Evolutionary conservation across 2,329 filamentous ascomycete species (phyloP).

Genomic region (Diaporthe batatas): DNA sequence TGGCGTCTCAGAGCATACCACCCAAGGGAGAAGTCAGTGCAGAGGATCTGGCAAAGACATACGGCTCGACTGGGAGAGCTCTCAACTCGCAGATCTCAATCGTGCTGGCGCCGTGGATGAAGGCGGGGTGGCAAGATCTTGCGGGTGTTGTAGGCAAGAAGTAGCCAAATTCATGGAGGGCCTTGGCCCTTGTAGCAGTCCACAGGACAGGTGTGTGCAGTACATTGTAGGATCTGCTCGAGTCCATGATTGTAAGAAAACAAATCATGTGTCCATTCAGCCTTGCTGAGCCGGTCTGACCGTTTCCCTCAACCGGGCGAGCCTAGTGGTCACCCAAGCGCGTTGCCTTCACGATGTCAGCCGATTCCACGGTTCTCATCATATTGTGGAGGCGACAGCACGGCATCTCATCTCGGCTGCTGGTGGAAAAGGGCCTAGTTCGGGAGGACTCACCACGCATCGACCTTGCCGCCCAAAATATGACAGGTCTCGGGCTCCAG

Average conservation of each 20-base stretch:
- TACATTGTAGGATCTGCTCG: neutral
- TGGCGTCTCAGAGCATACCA: constrained; percentile 81
- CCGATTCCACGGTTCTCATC: neutral
- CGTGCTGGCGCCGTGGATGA: constrained; percentile 85
- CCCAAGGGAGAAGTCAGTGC: constrained; percentile 78
- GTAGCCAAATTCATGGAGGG: neutral
- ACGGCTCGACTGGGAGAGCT: constrained; percentile 78
- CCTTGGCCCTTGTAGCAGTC: neutral
- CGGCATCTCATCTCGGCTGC: neutral
- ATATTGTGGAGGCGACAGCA: neutral
- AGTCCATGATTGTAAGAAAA: neutral
- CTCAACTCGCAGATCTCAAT: constrained; percentile 83
- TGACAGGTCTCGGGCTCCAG: constrained; percentile 77
- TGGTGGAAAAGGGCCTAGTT: neutral
- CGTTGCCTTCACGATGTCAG: constrained; percentile 65
- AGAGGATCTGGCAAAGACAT: constrained; percentile 78
- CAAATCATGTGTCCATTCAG: neutral
- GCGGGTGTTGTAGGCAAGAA: constrained; percentile 51
- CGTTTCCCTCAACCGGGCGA: constrained; percentile 75
- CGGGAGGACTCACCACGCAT: constrained; percentile 64
- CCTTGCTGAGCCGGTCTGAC: constrained; percentile 56
- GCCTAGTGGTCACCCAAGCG: constrained; percentile 79
- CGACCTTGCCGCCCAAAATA: constrained; percentile 90
- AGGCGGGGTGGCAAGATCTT: constrained; percentile 74
- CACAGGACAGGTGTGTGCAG: neutral